Percentiles rank a stretch among this genome's conserved stretches.
Evolutionary conservation across 768 basidiomycete species (phyloP).

Genomic region (Saitozyma sp.): DNA sequence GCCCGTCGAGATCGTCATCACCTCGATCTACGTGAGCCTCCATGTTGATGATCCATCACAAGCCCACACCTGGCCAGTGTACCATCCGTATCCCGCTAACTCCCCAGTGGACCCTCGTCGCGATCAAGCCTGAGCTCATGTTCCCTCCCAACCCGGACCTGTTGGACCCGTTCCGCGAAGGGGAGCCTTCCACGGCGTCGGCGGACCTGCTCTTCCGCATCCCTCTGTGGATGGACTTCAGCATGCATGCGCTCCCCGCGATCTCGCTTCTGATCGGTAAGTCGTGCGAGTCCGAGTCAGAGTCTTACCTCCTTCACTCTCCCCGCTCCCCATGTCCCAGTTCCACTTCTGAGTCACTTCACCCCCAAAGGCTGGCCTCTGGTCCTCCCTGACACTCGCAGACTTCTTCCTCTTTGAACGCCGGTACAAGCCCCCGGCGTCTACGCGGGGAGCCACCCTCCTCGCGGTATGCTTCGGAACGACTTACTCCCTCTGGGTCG

Average conservation of each 20-base stretch:
- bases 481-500: conserved; percentile 67
- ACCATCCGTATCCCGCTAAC: conserved; percentile 9
- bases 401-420: conserved; percentile 69
- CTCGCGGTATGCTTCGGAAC: conserved; percentile 51
- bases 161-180: conserved; percentile 17
- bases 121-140: conserved; percentile 64
- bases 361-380: too few relatives aligned
- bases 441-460: conserved; percentile 50
- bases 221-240: conserved; percentile 62
- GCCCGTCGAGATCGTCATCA: conserved; percentile 63
- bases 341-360: too few relatives aligned
- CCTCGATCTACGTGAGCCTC: conserved; percentile 60
- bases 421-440: conserved; percentile 57
- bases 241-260: conserved; percentile 67
- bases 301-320: not conserved
- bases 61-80: not conserved
- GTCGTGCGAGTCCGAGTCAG: conserved; percentile 6
- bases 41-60: too few relatives aligned
- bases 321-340: too few relatives aligned
- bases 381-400: conserved; percentile 6
- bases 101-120: conserved; percentile 61
- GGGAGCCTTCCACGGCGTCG: conserved; percentile 31
- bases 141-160: conserved; percentile 51
- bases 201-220: conserved; percentile 52
- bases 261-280: conserved; percentile 59